Percentiles rank a stretch among this genome's conserved stretches.
These are phyloP conservation scores for Phytophthora hybrid DNA, from an alignment of 352 stramenopile species.

Conservation along the genomic window DNA sequence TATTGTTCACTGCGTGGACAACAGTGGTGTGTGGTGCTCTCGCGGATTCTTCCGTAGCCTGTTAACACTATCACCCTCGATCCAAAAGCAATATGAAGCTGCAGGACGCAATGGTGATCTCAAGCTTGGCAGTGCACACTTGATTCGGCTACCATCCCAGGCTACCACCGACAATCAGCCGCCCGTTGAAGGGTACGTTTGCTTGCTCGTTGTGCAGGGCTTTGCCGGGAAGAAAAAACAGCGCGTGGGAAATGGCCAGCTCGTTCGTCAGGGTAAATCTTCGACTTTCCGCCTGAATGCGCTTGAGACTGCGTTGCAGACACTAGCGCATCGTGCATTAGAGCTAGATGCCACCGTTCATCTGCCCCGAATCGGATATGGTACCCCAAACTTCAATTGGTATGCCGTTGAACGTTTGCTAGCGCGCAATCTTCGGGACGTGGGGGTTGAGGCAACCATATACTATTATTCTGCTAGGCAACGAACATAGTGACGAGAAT, in stretches of 20 bases:
- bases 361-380: conserved; percentile 82
- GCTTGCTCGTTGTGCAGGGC: conserved; percentile 77
- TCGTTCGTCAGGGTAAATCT: conserved; percentile 66
- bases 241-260: conserved; percentile 40
- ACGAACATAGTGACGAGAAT: conserved; percentile 10
- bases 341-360: conserved; percentile 63
- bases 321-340: conserved; percentile 47
- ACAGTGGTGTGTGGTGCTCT: conserved; percentile 72
- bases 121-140: conserved; percentile 76
- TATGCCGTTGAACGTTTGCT: conserved; percentile 83
- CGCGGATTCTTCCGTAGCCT: conserved; percentile 80
- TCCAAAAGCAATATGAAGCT: conserved; percentile 74
- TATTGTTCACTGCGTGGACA: conserved; percentile 84
- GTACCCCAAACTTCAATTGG: conserved; percentile 83
- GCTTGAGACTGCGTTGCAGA: conserved; percentile 56
- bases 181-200: conserved; percentile 55
- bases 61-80: conserved; percentile 53
- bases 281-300: conserved; percentile 75
- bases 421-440: conserved; percentile 66
- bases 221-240: conserved; percentile 68
- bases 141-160: conserved; percentile 53
- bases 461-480: conserved; percentile 70
- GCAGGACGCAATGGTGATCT: conserved; percentile 66
- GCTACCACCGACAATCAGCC: conserved; percentile 1
- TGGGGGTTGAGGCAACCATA: conserved; percentile 60